phyloP scores from a whole-genome alignment of 2,329 filamentous ascomycete genomes.

The Neopestalotiopsis rosae region DNA sequence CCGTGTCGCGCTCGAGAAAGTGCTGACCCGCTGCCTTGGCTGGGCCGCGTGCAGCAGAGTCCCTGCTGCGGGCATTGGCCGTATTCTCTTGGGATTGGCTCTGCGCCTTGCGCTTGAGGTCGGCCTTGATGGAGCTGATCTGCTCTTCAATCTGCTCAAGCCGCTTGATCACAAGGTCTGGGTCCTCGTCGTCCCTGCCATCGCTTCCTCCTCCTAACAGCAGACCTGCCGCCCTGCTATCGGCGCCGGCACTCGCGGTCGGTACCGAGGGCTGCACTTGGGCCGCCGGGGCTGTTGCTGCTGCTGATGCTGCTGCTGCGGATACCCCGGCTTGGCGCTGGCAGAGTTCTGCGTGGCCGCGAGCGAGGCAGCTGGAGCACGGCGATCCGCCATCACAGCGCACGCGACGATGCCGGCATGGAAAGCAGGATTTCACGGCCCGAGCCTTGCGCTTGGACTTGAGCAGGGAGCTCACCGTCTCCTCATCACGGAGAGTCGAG shows the following conservation, averaged over 20 bases:
- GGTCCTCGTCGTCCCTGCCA: background rate
- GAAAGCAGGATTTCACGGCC: constrained; percentile 12
- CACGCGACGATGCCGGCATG: constrained; percentile 8
- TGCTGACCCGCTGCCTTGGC: constrained; percentile 6
- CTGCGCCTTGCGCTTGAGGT: constrained; percentile 5
- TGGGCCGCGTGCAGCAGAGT: background rate
- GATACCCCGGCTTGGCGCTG: constrained; percentile 10
- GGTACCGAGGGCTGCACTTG: background rate
- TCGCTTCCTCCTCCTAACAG: background rate
- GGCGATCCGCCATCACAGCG: constrained; percentile 14
- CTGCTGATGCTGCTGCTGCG: background rate
- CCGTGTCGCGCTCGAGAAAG: constrained; percentile 13
- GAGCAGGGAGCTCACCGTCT: constrained; percentile 13
- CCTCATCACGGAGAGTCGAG: background rate
- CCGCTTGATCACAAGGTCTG: constrained; percentile 11
- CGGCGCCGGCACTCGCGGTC: background rate
- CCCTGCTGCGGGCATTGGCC: background rate
- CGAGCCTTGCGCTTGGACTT: constrained; percentile 11
- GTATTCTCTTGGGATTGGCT: background rate
- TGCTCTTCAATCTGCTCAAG: constrained; percentile 10
- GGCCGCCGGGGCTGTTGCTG: background rate
- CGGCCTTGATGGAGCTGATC: constrained; percentile 12
- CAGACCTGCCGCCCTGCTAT: background rate
- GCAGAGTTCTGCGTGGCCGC: constrained; percentile 10
- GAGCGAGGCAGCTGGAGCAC: constrained; percentile 10